Conservation (phyloP, 2,329 filamentous ascomycete species). For the Blastomyces emzantsi region DNA sequence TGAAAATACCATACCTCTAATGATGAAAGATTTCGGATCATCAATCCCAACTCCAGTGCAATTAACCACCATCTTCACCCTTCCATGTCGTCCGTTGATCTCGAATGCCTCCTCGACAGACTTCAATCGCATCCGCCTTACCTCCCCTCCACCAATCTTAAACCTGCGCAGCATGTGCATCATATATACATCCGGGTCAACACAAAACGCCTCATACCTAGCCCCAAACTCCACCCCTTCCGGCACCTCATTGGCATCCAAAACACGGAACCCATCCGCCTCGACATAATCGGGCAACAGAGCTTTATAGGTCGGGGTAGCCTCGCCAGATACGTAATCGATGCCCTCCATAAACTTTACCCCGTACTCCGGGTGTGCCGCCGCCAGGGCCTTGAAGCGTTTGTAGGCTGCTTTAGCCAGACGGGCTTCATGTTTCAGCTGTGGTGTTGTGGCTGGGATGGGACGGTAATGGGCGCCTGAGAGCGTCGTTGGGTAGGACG, state of each 20-base stretch:
- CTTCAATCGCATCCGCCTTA: conserved; percentile 18
- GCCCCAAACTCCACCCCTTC: conserved; percentile 34
- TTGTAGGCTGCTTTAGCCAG: conserved; percentile 34
- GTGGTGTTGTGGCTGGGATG: conserved; percentile 32
- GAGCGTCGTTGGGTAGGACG: conserved; percentile 40
- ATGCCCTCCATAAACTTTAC: conserved; percentile 31
- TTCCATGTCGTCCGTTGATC: conserved; percentile 21
- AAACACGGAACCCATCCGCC: conserved; percentile 28
- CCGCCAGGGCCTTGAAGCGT: conserved; percentile 30
- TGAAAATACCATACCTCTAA: conserved; percentile 27
- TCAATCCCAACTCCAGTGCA: conserved; percentile 38
- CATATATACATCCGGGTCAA: conserved; percentile 40
- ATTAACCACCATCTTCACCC: conserved; percentile 35
- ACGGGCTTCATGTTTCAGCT: conserved; percentile 28
- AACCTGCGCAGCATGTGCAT: conserved; percentile 35
- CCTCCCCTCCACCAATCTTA: conserved; percentile 30
- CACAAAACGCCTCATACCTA: conserved; percentile 33
- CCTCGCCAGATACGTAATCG: conserved; percentile 31
- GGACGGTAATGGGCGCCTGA: conserved; percentile 42
- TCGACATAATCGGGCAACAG: conserved; percentile 30
- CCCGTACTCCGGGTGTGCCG: conserved; percentile 29
- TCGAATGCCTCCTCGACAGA: conserved; percentile 31
- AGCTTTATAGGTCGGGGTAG: conserved; percentile 21
- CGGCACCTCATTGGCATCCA: conserved; percentile 26
- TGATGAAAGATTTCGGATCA: conserved; percentile 37